Evolutionary conservation across 352 stramenopile species (phyloP), one percentile per base, ranked within the genome.

Genomic region (Phytophthora cajani): DNA sequence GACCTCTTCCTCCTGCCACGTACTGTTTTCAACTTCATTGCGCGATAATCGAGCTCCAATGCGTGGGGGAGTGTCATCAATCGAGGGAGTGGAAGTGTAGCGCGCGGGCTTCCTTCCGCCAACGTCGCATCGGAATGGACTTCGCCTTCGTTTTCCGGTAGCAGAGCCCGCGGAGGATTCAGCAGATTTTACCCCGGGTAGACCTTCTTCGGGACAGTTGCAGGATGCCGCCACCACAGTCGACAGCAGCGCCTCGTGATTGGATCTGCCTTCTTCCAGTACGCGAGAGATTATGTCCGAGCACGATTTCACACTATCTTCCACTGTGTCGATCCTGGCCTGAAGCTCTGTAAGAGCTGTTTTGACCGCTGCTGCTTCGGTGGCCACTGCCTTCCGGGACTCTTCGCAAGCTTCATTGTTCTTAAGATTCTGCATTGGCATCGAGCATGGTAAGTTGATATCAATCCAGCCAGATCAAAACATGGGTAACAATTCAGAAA

Each of bases 221-320:
- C 73, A 80, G 11, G 66, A 70, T 55, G 58, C 67, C 27, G 62
- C 67, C 50, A 54, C 36, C 23, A 79, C 49, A 50, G 66, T 63
- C 19, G 58, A 66, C 19, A 81, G 56, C 7, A 81, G 5, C 23
- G n/a, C 33, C 17, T 69, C 38, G 40, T 74, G 62, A 21, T 73
- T 78, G 38, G 47, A 66, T 54, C 56, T 16, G 12, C 59, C 62
- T 32, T 14, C 50, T 56, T 71, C 44, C 23, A 66, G 50, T 33
- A 67, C 19, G n/a, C 58, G 49, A 54, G 50, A n/a, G 6, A 78
- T 14, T 16, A 66, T 57, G 55, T 42, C 50, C 10, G 66, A 77
- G 52, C 59, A 79, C 36, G 56, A 67, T 16, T 72, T 71, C 17
- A 81, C 58, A 52, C 56, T 57, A 32, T 32, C 46, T 62, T 78